Percentiles rank a stretch among this genome's conserved stretches.
phyloP scores from a whole-genome alignment of 495 filamentous ascomycete species.

The Penicillium egyptiacum region DNA sequence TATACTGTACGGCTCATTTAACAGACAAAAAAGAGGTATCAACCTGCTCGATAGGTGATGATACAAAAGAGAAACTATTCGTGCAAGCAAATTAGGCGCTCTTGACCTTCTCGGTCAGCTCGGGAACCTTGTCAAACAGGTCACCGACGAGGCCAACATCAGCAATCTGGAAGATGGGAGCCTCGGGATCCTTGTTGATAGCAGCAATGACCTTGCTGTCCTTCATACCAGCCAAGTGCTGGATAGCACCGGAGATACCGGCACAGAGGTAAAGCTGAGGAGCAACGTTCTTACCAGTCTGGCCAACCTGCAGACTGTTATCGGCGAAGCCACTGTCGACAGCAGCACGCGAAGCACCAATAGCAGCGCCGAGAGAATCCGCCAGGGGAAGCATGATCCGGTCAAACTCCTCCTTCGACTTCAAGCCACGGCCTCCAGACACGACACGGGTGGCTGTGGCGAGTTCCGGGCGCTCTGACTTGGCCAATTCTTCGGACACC shows the following conservation, averaged over 20 bases:
- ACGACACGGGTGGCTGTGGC: conserved; percentile 85
- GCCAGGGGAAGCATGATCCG: conserved; percentile 86
- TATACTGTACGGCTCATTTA: conserved; percentile 35
- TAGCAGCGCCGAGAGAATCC: conserved; percentile 86
- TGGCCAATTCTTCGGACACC: conserved; percentile 90
- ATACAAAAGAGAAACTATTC: conserved; percentile 28
- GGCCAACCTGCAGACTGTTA: conserved; percentile 96
- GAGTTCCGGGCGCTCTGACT: conserved; percentile 93
- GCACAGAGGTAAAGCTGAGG: conserved; percentile 94
- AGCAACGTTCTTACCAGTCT: conserved; percentile 97
- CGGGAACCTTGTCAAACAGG: conserved; percentile 91
- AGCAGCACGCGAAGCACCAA: conserved; percentile 90
- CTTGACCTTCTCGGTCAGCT: conserved; percentile 93
- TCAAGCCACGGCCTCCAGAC: conserved; percentile 90
- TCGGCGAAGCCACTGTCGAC: conserved; percentile 99
- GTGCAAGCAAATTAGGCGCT: conserved; percentile 38
- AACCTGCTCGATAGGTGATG: conserved; percentile 27
- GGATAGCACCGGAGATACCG: conserved; percentile 94
- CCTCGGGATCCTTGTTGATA: conserved; percentile 97
- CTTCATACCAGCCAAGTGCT: conserved; percentile 99
- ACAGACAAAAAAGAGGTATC: conserved; percentile 19
- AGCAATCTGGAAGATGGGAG: conserved; percentile 96
- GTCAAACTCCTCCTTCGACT: conserved; percentile 97
- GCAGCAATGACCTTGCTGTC: conserved; percentile 99
- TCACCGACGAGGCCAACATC: conserved; percentile 95